phyloP scores from a whole-genome alignment of 2,329 filamentous ascomycete genomes.

The Diaporthe sp. region DNA sequence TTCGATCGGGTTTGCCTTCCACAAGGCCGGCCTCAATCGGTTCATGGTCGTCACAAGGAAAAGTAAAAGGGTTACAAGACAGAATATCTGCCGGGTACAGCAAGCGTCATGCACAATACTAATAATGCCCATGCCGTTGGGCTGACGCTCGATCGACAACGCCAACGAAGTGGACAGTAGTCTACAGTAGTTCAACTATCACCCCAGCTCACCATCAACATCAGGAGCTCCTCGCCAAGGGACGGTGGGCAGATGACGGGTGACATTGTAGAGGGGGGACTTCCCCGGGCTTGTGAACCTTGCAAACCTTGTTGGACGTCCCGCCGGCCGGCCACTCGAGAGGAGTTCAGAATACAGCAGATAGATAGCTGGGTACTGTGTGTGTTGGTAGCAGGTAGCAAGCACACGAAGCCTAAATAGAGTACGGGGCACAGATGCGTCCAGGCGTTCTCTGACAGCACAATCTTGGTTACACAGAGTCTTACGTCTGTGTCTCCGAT shows the following conservation, averaged over 20 bases:
- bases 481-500: constrained; percentile 15
- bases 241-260: constrained; percentile 18
- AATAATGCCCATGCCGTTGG: constrained; percentile 12
- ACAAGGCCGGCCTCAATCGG: not conserved
- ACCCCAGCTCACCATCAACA: constrained; percentile 1
- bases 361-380: not conserved
- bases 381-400: constrained; percentile 8
- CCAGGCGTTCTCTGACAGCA: constrained; percentile 21
- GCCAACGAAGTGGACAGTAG: not conserved
- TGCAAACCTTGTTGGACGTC: constrained; percentile 15
- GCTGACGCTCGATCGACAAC: constrained; percentile 27
- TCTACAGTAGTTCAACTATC: not conserved
- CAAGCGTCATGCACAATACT: constrained; percentile 20
- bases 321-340: constrained; percentile 11
- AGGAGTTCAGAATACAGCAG: not conserved
- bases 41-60: not conserved
- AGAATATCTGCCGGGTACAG: constrained; percentile 5
- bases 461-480: constrained; percentile 6
- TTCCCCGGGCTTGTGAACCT: constrained; percentile 15
- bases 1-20: constrained; percentile 16
- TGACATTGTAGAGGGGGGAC: not conserved
- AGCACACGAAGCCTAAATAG: constrained; percentile 28
- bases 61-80: not conserved
- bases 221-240: constrained; percentile 21
- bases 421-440: constrained; percentile 25